Evolutionary conservation across 805 yeast genomes (phyloP), one percentile per base, ranked within the genome.

Genomic region (Sugiyamaella boreocaroliniensis): DNA sequence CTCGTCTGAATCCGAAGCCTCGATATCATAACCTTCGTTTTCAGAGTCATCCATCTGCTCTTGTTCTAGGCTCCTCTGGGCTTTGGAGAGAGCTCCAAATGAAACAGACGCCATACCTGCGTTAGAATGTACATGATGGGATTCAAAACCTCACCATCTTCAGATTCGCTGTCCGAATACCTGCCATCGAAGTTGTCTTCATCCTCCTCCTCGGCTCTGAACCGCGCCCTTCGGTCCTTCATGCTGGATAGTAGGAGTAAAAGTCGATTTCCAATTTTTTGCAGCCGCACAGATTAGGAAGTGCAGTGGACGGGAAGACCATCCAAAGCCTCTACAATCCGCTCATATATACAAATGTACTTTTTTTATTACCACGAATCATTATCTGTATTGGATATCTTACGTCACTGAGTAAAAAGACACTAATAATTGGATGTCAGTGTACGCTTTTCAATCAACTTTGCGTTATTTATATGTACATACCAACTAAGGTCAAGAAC

Each of bases 21-120:
- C 54, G 29, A 40, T 47, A 29, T 34, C 45, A 14, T 37, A 32
- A 18, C 43, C 48, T 22, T 49, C 43, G 40, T 43, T 40, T 9
- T 42, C 50, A 20, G 44, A 43, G 8, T 46, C 43, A 2, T 19
- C 19, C 10, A 11, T 42, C 18, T 50, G 45, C 16, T 53, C 51
- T 12, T 52, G 42, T 41, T 53, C 54, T 43, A 45, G 40, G 53
- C 58, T 50, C 45, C 54, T 51, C 54, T 59, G 65, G 43, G 68
- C 67, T 46, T 51, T 57, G 15, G 61, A 52, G 4, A 64, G 59
- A 5, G 66, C 63, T 34, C 59, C 67, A 52, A 64, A 64, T n/a
- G 67, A 59, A 14, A 64, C 43, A 16, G 56, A 47, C 15, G 48
- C 29, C 48, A 45, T 45, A 9, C 22, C 48, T 11, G 29, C 19